Conservation (phyloP, 371 early-diverging fungal genomes). For the Lichtheimia corymbifera region DNA sequence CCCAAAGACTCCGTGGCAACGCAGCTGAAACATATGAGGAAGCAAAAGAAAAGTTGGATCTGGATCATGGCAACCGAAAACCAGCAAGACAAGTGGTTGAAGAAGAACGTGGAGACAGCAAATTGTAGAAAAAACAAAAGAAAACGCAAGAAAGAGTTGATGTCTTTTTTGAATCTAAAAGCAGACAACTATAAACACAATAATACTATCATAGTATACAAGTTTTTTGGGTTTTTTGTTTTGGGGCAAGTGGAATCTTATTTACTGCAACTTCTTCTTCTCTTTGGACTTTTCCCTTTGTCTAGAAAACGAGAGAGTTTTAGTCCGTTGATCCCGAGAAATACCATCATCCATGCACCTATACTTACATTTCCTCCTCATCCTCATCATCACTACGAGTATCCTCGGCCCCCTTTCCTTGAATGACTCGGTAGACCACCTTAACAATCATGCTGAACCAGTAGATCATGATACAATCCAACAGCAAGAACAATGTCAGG, state of each 20-base stretch:
- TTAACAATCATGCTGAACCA: conserved; percentile 79
- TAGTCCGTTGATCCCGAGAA: background rate
- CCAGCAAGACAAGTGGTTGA: background rate
- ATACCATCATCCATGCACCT: background rate
- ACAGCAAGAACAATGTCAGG: conserved; percentile 51
- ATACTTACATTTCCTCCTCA: conserved; percentile 43
- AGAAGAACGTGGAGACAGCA: conserved; percentile 1
- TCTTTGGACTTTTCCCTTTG: background rate
- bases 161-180: too few species aligned
- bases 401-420: conserved; percentile 69
- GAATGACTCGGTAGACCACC: conserved; percentile 66
- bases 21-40: background rate
- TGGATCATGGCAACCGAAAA: background rate
- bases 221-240: too few species aligned
- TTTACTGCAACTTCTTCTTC: background rate
- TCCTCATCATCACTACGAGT: conserved; percentile 71
- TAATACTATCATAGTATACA: too few species aligned
- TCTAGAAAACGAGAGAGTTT: background rate
- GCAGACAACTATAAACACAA: too few species aligned
- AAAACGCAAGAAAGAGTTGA: background rate
- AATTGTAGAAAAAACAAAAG: background rate
- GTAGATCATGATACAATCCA: conserved; percentile 71
- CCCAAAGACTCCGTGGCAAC: background rate
- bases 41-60: conserved; percentile 20
- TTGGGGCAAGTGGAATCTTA: background rate